Percentiles rank a stretch among this genome's conserved stretches.
phyloP scores from a whole-genome alignment of 192 early-diverging fungal genomes.

The Coemansia sp. region DNA sequence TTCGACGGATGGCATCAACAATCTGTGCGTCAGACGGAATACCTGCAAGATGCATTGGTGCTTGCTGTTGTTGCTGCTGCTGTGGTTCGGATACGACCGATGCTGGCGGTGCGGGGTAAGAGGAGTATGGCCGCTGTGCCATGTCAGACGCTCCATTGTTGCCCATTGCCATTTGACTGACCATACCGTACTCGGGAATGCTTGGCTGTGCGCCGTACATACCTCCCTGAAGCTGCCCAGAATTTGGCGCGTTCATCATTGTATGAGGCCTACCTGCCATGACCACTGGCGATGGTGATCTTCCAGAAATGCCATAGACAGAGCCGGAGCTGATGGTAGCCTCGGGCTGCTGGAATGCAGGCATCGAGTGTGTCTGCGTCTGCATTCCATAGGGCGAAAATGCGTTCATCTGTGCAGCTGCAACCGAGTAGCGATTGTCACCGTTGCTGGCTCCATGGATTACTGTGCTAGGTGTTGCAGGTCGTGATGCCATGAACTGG shows the following conservation, averaged over 20 bases:
- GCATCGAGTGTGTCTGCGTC: not conserved
- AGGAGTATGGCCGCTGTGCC: not conserved
- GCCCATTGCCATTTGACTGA: not conserved
- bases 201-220: not conserved
- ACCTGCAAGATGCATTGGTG: slow-evolving; percentile 4
- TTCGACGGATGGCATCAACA: slow-evolving; percentile 58
- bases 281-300: slow-evolving; percentile 7
- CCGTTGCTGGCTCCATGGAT: not conserved
- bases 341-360: not conserved
- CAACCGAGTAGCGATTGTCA: slow-evolving; percentile 16
- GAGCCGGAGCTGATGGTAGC: not conserved
- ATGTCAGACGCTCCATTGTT: not conserved
- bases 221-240: not conserved
- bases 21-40: slow-evolving; percentile 70
- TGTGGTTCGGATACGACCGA: not conserved
- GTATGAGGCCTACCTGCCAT: slow-evolving; percentile 16
- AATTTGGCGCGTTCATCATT: slow-evolving; percentile 2
- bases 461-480: slow-evolving; percentile 12
- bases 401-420: not conserved
- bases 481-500: slow-evolving; percentile 13
- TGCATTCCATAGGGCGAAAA: slow-evolving; percentile 5
- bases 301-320: not conserved
- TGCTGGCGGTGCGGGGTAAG: slow-evolving; percentile 7
- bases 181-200: not conserved
- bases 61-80: not conserved